Conservation (phyloP, 129 eudicot genomes). For the Ambrosia trifida region DNA sequence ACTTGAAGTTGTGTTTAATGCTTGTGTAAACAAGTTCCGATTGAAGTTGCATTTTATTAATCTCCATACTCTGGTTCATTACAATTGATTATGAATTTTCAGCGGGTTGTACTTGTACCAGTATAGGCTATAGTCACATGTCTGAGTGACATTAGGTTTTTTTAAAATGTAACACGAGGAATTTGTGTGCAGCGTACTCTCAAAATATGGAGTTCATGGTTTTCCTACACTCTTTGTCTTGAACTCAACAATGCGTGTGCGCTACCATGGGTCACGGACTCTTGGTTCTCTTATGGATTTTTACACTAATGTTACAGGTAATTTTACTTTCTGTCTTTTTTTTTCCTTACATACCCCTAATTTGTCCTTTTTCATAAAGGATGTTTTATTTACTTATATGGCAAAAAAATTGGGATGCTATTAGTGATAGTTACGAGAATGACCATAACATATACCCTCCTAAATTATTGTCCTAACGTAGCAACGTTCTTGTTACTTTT, state of each 20-base stretch:
- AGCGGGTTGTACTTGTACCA: neutral
- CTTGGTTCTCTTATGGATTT: slow-evolving; percentile 60
- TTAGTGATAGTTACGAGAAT: neutral
- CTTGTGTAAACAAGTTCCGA: neutral
- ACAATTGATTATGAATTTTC: neutral
- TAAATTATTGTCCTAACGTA: neutral
- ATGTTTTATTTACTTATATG: neutral
- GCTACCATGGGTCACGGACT: slow-evolving; percentile 77
- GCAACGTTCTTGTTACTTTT: neutral
- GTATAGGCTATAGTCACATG: neutral
- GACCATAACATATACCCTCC: neutral
- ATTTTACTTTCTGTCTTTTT: neutral
- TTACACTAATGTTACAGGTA: slow-evolving; percentile 76
- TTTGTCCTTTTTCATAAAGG: neutral
- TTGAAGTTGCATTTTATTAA: no score
- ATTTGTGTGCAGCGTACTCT: slow-evolving; percentile 62
- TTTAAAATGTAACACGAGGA: neutral
- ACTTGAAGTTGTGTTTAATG: neutral
- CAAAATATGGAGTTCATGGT: slow-evolving; percentile 88
- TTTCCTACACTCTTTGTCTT: slow-evolving; percentile 79
- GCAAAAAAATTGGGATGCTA: neutral
- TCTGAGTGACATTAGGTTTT: neutral
- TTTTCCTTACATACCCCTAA: neutral
- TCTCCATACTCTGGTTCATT: neutral
- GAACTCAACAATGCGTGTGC: slow-evolving; percentile 83